Evolutionary conservation across 2,329 filamentous ascomycete genomes (phyloP).

Genomic region (Ophiosphaerella korrae): DNA sequence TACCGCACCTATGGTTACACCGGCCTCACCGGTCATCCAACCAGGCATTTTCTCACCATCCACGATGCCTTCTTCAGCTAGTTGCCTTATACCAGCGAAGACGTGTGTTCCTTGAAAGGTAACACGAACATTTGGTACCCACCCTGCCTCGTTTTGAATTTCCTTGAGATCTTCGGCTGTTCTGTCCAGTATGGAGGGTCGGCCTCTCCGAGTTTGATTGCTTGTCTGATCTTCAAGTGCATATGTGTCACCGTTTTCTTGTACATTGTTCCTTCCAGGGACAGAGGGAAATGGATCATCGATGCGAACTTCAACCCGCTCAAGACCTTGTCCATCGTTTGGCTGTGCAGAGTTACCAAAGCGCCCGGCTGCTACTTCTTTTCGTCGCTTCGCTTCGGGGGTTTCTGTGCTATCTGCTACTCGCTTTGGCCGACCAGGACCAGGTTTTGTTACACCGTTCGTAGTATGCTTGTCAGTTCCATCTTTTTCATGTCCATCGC

Average conservation of each 20-base stretch:
- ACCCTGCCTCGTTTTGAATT: constrained; percentile 41
- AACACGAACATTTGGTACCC: constrained; percentile 66
- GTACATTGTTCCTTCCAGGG: constrained; percentile 4
- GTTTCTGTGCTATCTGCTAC: constrained; percentile 31
- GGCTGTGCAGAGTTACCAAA: constrained; percentile 64
- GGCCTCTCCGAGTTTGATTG: constrained; percentile 30
- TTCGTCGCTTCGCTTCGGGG: constrained; percentile 61
- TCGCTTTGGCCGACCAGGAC: constrained; percentile 35
- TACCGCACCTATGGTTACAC: constrained; percentile 74
- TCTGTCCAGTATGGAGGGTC: constrained; percentile 42
- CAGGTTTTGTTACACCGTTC: constrained; percentile 23
- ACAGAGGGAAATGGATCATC: constrained; percentile 50
- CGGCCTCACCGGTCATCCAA: constrained; percentile 90
- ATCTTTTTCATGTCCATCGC: constrained; percentile 22
- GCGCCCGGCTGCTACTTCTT: constrained; percentile 66
- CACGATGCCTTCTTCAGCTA: constrained; percentile 77
- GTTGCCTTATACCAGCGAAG: constrained; percentile 76
- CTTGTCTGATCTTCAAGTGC: constrained; percentile 18
- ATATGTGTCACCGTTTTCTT: constrained; percentile 22
- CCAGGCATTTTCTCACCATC: constrained; percentile 81
- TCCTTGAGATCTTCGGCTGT: constrained; percentile 38
- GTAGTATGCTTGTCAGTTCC: constrained; percentile 14
- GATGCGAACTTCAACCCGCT: constrained; percentile 57
- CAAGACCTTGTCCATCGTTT: constrained; percentile 49
- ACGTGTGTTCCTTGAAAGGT: constrained; percentile 78